A percentile compares a stretch with the other conserved stretches of the same genome.
Evolutionary conservation across 176 grass and related monocot species (phyloP).

Genomic region (Carex pumila): DNA sequence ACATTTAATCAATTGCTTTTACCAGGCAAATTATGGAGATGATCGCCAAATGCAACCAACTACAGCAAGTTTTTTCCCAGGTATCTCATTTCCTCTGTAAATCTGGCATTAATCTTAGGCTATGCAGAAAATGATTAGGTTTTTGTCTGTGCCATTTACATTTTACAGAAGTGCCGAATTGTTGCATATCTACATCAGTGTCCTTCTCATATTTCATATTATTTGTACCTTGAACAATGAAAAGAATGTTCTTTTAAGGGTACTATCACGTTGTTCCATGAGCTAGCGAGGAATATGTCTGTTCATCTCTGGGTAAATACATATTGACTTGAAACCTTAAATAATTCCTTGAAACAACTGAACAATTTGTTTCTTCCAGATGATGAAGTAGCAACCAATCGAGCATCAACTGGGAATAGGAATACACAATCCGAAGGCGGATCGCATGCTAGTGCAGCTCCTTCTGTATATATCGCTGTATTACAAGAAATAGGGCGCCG

Average conservation of each 20-base stretch:
- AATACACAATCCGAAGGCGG: constrained; percentile 38
- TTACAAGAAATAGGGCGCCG: constrained; percentile 75
- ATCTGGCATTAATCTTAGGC: neutral
- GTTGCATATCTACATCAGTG: neutral
- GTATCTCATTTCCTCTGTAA: constrained; percentile 26
- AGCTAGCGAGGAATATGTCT: neutral
- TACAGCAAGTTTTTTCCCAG: constrained; percentile 36
- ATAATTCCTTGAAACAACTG: constrained; percentile 13
- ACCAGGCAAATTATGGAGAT: constrained; percentile 42
- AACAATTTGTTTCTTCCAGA: constrained; percentile 44
- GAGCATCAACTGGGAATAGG: constrained; percentile 34
- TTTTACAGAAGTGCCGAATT: neutral
- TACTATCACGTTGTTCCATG: neutral
- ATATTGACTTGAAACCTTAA: neutral
- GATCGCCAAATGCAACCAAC: constrained; percentile 41
- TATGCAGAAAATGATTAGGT: neutral
- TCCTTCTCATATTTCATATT: neutral
- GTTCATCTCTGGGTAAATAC: neutral
- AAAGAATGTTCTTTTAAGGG: neutral
- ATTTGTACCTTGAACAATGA: neutral
- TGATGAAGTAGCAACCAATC: constrained; percentile 33
- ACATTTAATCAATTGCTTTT: constrained; percentile 9
- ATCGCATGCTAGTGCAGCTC: constrained; percentile 22
- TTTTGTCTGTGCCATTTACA: neutral
- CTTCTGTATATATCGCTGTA: constrained; percentile 55